Conservation (phyloP, 768 basidiomycete genomes). For the Nevesoporus exiguus region DNA sequence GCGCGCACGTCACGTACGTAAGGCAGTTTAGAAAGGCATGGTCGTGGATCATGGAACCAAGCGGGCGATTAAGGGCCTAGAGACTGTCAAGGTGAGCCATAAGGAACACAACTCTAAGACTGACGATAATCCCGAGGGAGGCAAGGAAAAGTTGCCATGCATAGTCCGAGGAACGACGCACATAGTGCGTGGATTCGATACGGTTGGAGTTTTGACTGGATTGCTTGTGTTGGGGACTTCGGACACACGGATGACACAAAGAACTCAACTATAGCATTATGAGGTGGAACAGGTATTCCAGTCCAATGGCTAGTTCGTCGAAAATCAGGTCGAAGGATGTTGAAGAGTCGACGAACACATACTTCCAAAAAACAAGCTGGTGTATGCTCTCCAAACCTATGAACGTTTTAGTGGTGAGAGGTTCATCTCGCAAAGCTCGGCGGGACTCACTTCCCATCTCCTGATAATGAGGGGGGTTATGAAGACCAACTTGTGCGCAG, state of each 20-base stretch:
- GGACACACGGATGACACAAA: background rate
- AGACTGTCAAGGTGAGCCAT: background rate
- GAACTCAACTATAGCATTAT: slow-evolving; percentile 41
- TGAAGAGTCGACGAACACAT: slow-evolving; percentile 10
- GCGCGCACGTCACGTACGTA: slow-evolving; percentile 62
- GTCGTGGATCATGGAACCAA: slow-evolving; percentile 52
- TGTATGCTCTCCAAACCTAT: slow-evolving; percentile 71
- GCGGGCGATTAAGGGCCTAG: slow-evolving; percentile 58
- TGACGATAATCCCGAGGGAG: slow-evolving; percentile 55
- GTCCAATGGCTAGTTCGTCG: slow-evolving; percentile 20
- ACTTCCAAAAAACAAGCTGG: slow-evolving; percentile 75
- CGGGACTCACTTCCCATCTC: slow-evolving; percentile 49
- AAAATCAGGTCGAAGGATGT: background rate
- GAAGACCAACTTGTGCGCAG: slow-evolving; percentile 55
- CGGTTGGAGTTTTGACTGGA: slow-evolving; percentile 60
- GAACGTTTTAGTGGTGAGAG: background rate
- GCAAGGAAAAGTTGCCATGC: slow-evolving; percentile 70
- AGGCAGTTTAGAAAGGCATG: slow-evolving; percentile 66
- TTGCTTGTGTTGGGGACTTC: background rate
- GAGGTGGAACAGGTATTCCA: slow-evolving; percentile 41
- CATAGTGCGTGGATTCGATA: slow-evolving; percentile 61
- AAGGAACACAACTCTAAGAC: slow-evolving; percentile 23
- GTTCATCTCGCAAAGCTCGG: background rate
- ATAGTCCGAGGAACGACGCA: slow-evolving; percentile 63
- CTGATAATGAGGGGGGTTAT: slow-evolving; percentile 40